Base-by-base conservation (phyloP, 805 yeast genomes). In the Metschnikowia picachoensis region DNA sequence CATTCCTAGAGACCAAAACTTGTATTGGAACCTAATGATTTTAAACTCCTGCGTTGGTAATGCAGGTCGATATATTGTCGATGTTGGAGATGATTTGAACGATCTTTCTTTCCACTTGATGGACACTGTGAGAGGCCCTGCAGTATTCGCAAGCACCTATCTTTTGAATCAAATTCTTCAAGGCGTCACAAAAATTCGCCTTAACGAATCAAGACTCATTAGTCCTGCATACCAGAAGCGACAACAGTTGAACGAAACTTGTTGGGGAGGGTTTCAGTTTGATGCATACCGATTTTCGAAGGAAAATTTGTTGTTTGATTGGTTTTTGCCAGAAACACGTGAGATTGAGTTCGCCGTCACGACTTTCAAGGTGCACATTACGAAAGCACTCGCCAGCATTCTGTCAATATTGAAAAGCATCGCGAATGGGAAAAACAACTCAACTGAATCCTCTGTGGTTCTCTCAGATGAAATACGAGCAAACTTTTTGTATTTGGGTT, bases 241-340 rank as follows among this genome's bases (percentile, higher is more conserved):
- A 13, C 53, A 68, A 52, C 75, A 71, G 1, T 64, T 76, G 10
- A 66, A 65, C 35, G 80, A 74, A 41, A 72, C 72, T 17, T 76
- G 83, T 48, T 87, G 95, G 95, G 95, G 95, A 38, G 89, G 81
- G 0, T 74, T 78, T 47, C 89, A 84, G 53, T 79, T 82, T 54
- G 78, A 76, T 50, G 64, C 71, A 0, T 56, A 63, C 15, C 70
- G 87, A 50, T 80, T 83, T 43, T 59, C 71, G 1, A 46, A 57
- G 11, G 76, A 75, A 12, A 76, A 78, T 49, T 61, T 86, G 30
- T 57, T 72, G 0, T 82, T 89, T 52, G 67, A 73, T 1, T 92
- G 99, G 99, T 88, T 83, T 56, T 61, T 74, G 1, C 97, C 98
- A 0, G 59, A 72, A 1, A 64, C 63, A 2, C 64, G 56, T 2